Conservation (phyloP, 1,284 basidiomycete species). For the Cryptococcus amylolentus region DNA sequence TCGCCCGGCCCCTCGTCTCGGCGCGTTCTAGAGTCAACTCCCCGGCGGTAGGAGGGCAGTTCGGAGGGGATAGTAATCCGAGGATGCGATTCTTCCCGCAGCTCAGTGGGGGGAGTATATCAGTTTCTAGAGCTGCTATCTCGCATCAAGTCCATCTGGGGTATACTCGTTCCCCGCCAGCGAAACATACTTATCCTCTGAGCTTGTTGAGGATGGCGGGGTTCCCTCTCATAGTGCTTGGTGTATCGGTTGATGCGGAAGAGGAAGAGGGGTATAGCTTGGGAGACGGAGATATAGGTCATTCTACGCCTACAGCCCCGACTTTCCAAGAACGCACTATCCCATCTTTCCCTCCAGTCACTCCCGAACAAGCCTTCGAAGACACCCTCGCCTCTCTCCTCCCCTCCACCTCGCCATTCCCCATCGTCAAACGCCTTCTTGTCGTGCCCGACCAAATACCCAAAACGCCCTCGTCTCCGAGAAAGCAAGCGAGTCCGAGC, state of each 20-base stretch:
- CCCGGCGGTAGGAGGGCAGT: slow-evolving; percentile 9
- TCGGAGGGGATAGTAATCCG: slow-evolving; percentile 10
- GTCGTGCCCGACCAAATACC: slow-evolving; percentile 58
- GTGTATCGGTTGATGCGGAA: slow-evolving; percentile 30
- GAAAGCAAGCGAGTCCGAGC: slow-evolving; percentile 55
- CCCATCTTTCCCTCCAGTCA: neutral
- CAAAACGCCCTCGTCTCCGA: slow-evolving; percentile 13
- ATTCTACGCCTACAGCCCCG: slow-evolving; percentile 11
- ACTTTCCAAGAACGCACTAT: slow-evolving; percentile 5
- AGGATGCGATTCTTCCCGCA: slow-evolving; percentile 34
- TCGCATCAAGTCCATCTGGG: slow-evolving; percentile 41
- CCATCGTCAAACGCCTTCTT: slow-evolving; percentile 57
- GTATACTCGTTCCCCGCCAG: slow-evolving; percentile 32
- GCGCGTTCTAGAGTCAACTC: slow-evolving; percentile 12
- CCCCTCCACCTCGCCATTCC: slow-evolving; percentile 64
- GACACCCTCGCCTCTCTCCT: slow-evolving; percentile 40
- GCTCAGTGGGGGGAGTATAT: slow-evolving; percentile 15
- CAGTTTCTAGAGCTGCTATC: slow-evolving; percentile 31
- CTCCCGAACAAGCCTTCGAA: slow-evolving; percentile 28
- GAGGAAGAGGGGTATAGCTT: slow-evolving; percentile 14
- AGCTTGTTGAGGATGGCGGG: slow-evolving; percentile 35
- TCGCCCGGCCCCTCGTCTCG: slow-evolving; percentile 20
- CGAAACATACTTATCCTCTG: slow-evolving; percentile 38
- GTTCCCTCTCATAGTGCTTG: slow-evolving; percentile 44
- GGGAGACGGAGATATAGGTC: slow-evolving; percentile 11